Conservation (phyloP, 495 filamentous ascomycete species). For the Haplographium delicatum region DNA sequence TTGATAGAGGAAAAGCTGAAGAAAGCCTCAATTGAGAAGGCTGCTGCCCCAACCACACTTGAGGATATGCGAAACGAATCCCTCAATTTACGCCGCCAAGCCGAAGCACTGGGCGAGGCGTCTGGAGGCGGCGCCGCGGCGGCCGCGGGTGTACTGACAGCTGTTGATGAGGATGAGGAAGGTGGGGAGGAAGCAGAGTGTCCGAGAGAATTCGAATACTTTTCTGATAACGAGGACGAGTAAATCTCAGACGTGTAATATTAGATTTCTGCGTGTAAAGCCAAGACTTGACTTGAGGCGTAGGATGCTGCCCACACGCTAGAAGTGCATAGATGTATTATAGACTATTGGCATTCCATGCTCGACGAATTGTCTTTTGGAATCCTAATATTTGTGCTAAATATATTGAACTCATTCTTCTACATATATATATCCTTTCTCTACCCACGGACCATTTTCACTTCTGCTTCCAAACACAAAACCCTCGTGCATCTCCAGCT, state of each 20-base stretch:
- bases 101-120: slow-evolving; percentile 30
- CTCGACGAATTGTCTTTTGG: too few species aligned
- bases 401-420: too few species aligned
- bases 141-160: slow-evolving; percentile 73
- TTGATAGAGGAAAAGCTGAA: slow-evolving; percentile 79
- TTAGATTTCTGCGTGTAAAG: slow-evolving; percentile 21
- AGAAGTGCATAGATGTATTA: slow-evolving; percentile 18
- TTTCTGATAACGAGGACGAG: slow-evolving; percentile 66
- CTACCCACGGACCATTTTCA: too few species aligned
- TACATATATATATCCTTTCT: too few species aligned
- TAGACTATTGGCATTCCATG: slow-evolving; percentile 6
- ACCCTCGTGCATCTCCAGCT: too few species aligned
- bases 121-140: slow-evolving; percentile 53
- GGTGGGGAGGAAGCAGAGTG: slow-evolving; percentile 75
- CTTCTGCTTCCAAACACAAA: too few species aligned
- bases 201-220: slow-evolving; percentile 82
- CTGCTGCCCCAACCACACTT: slow-evolving; percentile 22
- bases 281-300: slow-evolving; percentile 17
- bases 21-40: slow-evolving; percentile 45
- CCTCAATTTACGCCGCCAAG: slow-evolving; percentile 20
- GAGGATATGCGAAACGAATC: slow-evolving; percentile 24
- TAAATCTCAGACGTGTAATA: slow-evolving; percentile 35
- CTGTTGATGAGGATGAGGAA: slow-evolving; percentile 81
- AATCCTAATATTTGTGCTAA: too few species aligned
- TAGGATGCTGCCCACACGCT: not conserved